phyloP scores from a whole-genome alignment of 352 stramenopile genomes.

The Peronosclerospora sorghi region DNA sequence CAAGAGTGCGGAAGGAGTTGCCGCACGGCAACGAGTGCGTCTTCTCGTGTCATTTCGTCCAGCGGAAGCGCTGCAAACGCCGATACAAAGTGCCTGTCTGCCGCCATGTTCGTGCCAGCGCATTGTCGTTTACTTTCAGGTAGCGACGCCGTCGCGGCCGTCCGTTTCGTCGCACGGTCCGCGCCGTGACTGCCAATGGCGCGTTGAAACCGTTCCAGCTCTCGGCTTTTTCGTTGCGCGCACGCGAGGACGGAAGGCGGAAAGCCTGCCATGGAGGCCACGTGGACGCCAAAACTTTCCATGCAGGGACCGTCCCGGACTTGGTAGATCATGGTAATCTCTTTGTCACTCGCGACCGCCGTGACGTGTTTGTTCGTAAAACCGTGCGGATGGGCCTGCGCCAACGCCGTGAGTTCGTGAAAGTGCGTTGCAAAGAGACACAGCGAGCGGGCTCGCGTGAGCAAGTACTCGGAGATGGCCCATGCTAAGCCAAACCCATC shows the following conservation, averaged over 20 bases:
- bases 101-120: constrained; percentile 27
- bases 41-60: constrained; percentile 32
- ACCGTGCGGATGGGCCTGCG: constrained; percentile 43
- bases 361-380: constrained; percentile 96
- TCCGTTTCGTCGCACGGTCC: constrained; percentile 16
- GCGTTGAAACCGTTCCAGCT: constrained; percentile 86
- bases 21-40: constrained; percentile 29
- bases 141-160: constrained; percentile 6
- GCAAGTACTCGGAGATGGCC: constrained; percentile 96
- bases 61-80: constrained; percentile 66
- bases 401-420: constrained; percentile 96
- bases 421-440: constrained; percentile 98
- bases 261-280: constrained; percentile 96
- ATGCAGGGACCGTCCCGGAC: constrained; percentile 92
- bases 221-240: constrained; percentile 89
- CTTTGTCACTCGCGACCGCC: constrained; percentile 68
- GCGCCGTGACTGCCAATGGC: constrained; percentile 13
- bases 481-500: constrained; percentile 95
- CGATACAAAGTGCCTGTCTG: constrained; percentile 27
- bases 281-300: constrained; percentile 98
- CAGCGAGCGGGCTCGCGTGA: constrained; percentile 82
- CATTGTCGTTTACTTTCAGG: constrained; percentile 2
- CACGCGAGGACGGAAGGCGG: constrained; percentile 87
- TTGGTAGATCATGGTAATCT: constrained; percentile 88
- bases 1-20: constrained; percentile 12